Evolutionary conservation across 2,329 filamentous ascomycete species (phyloP), one percentile per base, ranked within the genome.

Genomic region (Paecilomyces dactylethromorphus): DNA sequence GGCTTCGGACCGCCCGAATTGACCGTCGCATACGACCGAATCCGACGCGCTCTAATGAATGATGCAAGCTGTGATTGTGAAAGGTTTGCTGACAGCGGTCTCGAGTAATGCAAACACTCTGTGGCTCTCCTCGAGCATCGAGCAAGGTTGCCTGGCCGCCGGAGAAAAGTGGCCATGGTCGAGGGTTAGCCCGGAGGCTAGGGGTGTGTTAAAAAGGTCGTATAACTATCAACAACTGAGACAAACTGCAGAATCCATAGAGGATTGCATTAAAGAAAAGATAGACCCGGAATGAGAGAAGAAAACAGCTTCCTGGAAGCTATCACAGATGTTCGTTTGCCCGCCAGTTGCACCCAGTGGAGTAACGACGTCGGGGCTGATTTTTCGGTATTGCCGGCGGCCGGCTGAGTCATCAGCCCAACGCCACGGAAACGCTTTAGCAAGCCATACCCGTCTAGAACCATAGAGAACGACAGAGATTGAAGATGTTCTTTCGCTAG

Each of bases 91-190:
- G 76, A 69, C 67, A 71, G 64, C 71, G 77, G 69, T 76, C 78
- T 77, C 62, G 79, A 75, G 68, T 80, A 79, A 57, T 82, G 74
- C 61, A 81, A 75, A 67, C 78, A 76, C 69, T 81, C 80, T 69
- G 82, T 77, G 64, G 81, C 81, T 65, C 82, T 77, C 73, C 82
- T 82, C 60, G 84, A 83, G 69, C 85, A 79, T 73, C 83, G 82
- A 76, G 84, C 84, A 71, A 89, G 77, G 73, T 84, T 83, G 78
- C 84, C 84, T 73, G 87, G 82, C 74, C 85, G 84, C 73, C 86
- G 84, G 65, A 89, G 77, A 69, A 87, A 79, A 68, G 84, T 84
- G 73, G 85, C 86, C 87, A 89, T 89, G 75, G 72, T 79, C 76
- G 72, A 73, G 68, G 68, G 68, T 65, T 63, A 60, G 69, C 69